phyloP scores from a whole-genome alignment of 148 eudicot species.

The Vaccinium myrtillus region DNA sequence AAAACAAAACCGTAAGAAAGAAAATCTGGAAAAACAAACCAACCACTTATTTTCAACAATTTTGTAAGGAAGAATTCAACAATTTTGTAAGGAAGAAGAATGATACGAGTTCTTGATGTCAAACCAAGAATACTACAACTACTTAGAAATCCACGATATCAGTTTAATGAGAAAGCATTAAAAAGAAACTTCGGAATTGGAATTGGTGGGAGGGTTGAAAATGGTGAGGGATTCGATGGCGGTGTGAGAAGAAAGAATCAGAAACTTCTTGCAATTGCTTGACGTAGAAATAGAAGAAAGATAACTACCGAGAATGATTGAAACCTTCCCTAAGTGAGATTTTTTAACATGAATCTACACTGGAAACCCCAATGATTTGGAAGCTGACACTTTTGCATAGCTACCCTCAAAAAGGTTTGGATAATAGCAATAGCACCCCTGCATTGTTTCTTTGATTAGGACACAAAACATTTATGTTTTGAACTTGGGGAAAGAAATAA shows the following conservation, averaged over 20 bases:
- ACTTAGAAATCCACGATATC: background rate
- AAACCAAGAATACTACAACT: background rate
- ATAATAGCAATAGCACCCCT: no score
- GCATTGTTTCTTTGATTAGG: no score
- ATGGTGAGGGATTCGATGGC: constrained; percentile 4
- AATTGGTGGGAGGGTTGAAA: constrained; percentile 15
- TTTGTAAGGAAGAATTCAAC: background rate
- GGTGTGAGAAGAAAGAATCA: constrained; percentile 18
- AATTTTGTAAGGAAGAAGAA: background rate
- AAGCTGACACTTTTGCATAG: background rate
- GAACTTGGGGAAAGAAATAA: no score
- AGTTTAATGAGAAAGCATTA: background rate
- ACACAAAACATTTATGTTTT: no score
- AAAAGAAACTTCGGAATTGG: background rate
- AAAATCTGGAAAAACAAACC: background rate
- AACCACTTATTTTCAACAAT: background rate
- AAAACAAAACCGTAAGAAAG: background rate
- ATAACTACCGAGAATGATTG: background rate
- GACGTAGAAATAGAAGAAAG: constrained; percentile 21
- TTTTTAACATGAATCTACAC: background rate
- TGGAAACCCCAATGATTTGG: constrained; percentile 8
- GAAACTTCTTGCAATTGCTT: constrained; percentile 19
- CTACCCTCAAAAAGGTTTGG: background rate
- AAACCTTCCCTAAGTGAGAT: background rate
- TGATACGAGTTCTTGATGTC: background rate